Evolutionary conservation across 2,329 filamentous ascomycete genomes (phyloP), one percentile per base, ranked within the genome.

Genomic region (Cladosporium austrohemisphaericum): DNA sequence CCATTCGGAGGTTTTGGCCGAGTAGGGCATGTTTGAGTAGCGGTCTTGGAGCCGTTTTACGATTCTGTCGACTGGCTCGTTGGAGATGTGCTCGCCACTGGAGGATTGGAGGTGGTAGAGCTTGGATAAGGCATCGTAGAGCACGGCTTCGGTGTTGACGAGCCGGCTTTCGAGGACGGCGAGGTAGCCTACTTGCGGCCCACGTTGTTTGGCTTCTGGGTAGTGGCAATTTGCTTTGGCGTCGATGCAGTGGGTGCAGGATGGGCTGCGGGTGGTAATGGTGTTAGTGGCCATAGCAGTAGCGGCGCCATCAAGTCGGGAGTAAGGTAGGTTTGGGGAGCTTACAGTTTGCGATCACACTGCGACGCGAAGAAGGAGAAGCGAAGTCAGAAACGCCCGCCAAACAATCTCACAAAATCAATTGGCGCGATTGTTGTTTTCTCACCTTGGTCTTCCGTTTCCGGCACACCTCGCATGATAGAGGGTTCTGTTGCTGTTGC

Each of bases 401-500:
- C n/a, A 8, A 32, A 18, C 20, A 22, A 19, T 35, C n/a, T 13
- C 11, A 19, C 8, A 13, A 35, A 33, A 9, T 9, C 16, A 28
- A 6, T 32, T 19, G n/a, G 31, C 18, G 10, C 14, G 10, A n/a
- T 32, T 22, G 13, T 16, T 18, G 25, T 16, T 20, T 18, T 41
- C 52, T 44, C 46, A 57, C 56, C 50, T 58, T 58, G 32, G 54
- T 56, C 56, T 57, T 58, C 20, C 55, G 51, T 35, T 49, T 43
- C 22, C 56, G 43, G 50, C 56, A 58, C 25, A 54, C 54, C 41
- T 55, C 52, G 51, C 56, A 58, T n/a, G 49, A 51, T 16, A 51
- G 40, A 26, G 49, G 40, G 28, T 46, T 51, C 31, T 45, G 44
- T 20, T 47, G 19, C 25, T 38, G 43, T 26, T 45, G 49, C 38